phyloP scores from a whole-genome alignment of 495 filamentous ascomycete genomes.

The Baudoinia panamericana region DNA sequence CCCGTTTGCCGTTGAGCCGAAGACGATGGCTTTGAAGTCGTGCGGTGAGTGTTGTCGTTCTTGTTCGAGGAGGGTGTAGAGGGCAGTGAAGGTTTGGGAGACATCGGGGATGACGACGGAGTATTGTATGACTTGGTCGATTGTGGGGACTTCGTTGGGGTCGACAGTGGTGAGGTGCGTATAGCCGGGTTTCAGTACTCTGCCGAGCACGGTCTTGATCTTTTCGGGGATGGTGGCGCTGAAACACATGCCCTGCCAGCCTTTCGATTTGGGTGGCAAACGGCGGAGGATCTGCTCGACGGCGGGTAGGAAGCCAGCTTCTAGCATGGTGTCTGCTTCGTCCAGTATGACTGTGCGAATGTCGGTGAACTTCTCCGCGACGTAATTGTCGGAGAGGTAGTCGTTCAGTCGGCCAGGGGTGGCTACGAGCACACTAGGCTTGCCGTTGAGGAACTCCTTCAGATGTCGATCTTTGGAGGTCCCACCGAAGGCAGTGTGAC shows the following conservation, averaged over 20 bases:
- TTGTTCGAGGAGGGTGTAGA: slow-evolving; percentile 59
- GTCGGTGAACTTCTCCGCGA: slow-evolving; percentile 51
- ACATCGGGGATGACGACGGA: slow-evolving; percentile 49
- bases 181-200: slow-evolving; percentile 56
- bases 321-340: slow-evolving; percentile 85
- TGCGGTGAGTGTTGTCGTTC: slow-evolving; percentile 32
- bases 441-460: slow-evolving; percentile 46
- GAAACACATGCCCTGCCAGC: slow-evolving; percentile 80
- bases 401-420: slow-evolving; percentile 85
- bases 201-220: slow-evolving; percentile 64
- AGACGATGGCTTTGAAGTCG: slow-evolving; percentile 53
- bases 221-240: slow-evolving; percentile 84
- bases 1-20: slow-evolving; percentile 51
- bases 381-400: slow-evolving; percentile 55
- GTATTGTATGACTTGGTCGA: slow-evolving; percentile 70
- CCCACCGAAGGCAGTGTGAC: slow-evolving; percentile 82
- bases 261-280: slow-evolving; percentile 76
- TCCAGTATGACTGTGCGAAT: slow-evolving; percentile 73
- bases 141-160: slow-evolving; percentile 67
- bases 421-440: slow-evolving; percentile 79
- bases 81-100: slow-evolving; percentile 61
- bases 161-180: slow-evolving; percentile 71
- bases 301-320: slow-evolving; percentile 73
- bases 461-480: slow-evolving; percentile 56
- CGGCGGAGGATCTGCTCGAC: slow-evolving; percentile 52